Conservation (phyloP, 305 asterid species). For the Petunia hybrid region DNA sequence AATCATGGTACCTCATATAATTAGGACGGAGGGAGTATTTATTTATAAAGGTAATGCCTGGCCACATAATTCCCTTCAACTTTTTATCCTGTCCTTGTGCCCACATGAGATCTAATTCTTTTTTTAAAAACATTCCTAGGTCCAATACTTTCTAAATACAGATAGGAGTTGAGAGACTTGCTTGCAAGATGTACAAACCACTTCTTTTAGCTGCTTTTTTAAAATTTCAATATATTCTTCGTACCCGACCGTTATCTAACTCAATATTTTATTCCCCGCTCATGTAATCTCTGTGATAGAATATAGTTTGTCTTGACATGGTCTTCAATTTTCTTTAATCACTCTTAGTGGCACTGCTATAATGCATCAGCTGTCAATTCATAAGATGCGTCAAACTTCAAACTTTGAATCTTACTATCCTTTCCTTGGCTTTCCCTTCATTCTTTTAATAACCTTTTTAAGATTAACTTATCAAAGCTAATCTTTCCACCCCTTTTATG, state of each 20-base stretch:
- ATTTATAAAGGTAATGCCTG: background rate
- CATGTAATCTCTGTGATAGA: slow-evolving; percentile 16
- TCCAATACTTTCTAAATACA: slow-evolving; percentile 37
- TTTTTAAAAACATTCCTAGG: slow-evolving; percentile 48
- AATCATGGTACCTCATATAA: too few relatives aligned
- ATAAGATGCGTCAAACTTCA: slow-evolving; percentile 12
- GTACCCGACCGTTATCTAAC: slow-evolving; percentile 34
- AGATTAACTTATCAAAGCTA: background rate
- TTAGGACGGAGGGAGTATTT: too few relatives aligned
- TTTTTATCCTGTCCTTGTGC: slow-evolving; percentile 43
- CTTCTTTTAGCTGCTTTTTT: background rate
- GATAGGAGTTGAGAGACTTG: background rate
- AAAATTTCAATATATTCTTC: slow-evolving; percentile 32
- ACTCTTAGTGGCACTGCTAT: background rate
- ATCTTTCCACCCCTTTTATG: background rate
- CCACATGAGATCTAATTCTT: slow-evolving; percentile 51
- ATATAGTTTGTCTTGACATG: slow-evolving; percentile 35
- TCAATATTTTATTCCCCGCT: slow-evolving; percentile 39
- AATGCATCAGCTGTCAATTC: slow-evolving; percentile 14
- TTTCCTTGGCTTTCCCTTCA: too few relatives aligned
- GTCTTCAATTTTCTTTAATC: background rate
- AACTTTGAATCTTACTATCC: background rate
- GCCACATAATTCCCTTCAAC: slow-evolving; percentile 28
- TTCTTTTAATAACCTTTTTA: background rate
- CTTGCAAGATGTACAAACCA: background rate